Base-by-base conservation (phyloP, 345 rosid genomes). In the Pugionium dolabratum region DNA sequence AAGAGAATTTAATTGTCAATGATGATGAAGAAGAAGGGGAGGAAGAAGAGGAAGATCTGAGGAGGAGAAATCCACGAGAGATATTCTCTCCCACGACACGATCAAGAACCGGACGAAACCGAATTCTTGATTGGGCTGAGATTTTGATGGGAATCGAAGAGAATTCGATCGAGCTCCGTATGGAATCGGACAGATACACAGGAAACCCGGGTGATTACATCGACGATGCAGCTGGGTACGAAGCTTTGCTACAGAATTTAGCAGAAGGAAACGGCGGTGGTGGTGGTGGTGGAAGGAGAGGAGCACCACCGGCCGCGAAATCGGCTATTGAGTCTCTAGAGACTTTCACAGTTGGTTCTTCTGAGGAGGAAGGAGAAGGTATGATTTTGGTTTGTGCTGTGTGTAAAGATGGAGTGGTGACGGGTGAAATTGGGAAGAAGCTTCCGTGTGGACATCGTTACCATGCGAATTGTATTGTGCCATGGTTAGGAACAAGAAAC, bases 111-210 rank as follows among this genome's bases (percentile, higher is more conserved):
- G 85, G 91, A n/a, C 62, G 89, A 8, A 88, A 84, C 62, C 77
- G 89, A 70, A 84, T 84, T 71, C 85, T 84, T 2, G 90, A 84
- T 47, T 84, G 86, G 91, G 84, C 86, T 9, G 91, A 80, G 86
- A 82, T 86, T 42, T 50, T 82, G 40, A 80, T 85, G 91, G 91
- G 86, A 7, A 68, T 85, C 35, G 91, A 82, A 50, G 89, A 86
- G 50, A 85, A 79, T 46, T 82, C 90, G 7, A 79, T 83, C n/a
- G 88, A 87, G 31, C 72, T 87, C 62, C 86, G 85, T 29, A 72
- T 80, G 1, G 87, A 87, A 9, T 45, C 86, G 0, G 88, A 84
- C 28, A 71, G 80, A 25, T 85, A 75, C 70, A 31, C 78, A 3
- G 86, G 85, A 3, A 83, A 79, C 67, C 84, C 88, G 5, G 85